phyloP scores from a whole-genome alignment of 108 stramenopile species.

The Hondaea fermentalgiana region DNA sequence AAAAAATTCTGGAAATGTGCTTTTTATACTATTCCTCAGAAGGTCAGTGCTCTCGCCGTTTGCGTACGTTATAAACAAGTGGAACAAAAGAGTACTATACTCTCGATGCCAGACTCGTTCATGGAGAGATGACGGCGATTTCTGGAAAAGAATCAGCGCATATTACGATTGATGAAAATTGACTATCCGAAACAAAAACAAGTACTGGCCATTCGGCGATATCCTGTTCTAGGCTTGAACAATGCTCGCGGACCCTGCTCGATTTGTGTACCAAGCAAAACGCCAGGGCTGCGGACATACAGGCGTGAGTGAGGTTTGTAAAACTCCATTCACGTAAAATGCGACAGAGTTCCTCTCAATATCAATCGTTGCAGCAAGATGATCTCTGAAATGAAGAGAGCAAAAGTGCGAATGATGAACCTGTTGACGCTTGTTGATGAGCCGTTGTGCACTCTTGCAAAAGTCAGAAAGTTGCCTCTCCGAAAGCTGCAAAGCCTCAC shows the following conservation, averaged over 20 bases:
- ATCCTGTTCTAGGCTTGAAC: not conserved
- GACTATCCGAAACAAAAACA: too few species aligned
- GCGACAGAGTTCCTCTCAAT: not conserved
- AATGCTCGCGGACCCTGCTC: not conserved
- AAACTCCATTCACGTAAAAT: not conserved
- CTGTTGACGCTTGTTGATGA: not conserved
- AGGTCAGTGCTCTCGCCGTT: too few species aligned
- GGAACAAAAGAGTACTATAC: too few species aligned
- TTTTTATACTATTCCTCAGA: too few species aligned
- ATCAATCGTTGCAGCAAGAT: not conserved
- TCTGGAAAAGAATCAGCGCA: too few species aligned
- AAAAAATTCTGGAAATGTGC: too few species aligned
- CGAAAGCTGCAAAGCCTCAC: not conserved
- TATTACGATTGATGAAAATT: too few species aligned
- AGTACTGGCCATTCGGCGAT: too few species aligned
- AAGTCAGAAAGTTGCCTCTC: not conserved
- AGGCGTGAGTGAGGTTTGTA: not conserved
- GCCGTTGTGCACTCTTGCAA: too few species aligned
- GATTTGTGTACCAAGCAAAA: not conserved
- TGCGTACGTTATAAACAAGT: too few species aligned
- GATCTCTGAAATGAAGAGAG: not conserved
- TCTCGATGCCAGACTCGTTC: too few species aligned
- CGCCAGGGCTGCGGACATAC: not conserved
- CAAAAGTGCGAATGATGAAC: not conserved
- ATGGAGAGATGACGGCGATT: too few species aligned